Conservation (phyloP, 2,329 filamentous ascomycete species). For the Passalora sequoiae region DNA sequence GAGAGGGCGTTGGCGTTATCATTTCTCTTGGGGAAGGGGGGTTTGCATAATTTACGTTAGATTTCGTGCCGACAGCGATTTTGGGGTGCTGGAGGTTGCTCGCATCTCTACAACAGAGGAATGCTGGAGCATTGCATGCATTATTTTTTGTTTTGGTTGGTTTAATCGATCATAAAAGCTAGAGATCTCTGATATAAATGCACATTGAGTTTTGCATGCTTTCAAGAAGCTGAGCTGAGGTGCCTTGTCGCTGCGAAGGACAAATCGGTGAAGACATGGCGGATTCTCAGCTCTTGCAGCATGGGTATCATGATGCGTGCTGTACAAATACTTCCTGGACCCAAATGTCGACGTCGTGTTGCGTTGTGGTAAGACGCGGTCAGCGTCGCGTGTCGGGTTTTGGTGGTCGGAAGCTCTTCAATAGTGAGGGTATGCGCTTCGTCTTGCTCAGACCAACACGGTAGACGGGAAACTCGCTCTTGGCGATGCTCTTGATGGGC, state of each 20-base stretch:
- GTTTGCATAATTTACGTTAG: too few relatives aligned
- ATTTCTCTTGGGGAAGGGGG: background rate
- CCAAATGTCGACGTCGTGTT: background rate
- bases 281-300: background rate
- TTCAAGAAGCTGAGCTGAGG: background rate
- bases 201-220: background rate
- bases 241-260: too few relatives aligned
- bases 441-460: constrained; percentile 48
- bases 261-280: too few relatives aligned
- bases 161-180: too few relatives aligned
- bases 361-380: too few relatives aligned
- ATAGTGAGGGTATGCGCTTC: constrained; percentile 45
- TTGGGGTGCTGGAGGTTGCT: constrained; percentile 3
- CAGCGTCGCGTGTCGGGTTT: constrained; percentile 2
- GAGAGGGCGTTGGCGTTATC: background rate
- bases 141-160: too few relatives aligned
- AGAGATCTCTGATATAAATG: too few relatives aligned
- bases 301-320: background rate
- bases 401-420: constrained; percentile 23
- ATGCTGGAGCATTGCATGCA: constrained; percentile 1
- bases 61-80: too few relatives aligned
- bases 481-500: constrained; percentile 23
- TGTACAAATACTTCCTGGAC: background rate
- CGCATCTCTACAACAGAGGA: background rate
- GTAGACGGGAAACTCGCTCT: constrained; percentile 34